Conservation (phyloP, 225 moss, liverwort and hornwort genomes). For the Rhytidiadelphus loreus region DNA sequence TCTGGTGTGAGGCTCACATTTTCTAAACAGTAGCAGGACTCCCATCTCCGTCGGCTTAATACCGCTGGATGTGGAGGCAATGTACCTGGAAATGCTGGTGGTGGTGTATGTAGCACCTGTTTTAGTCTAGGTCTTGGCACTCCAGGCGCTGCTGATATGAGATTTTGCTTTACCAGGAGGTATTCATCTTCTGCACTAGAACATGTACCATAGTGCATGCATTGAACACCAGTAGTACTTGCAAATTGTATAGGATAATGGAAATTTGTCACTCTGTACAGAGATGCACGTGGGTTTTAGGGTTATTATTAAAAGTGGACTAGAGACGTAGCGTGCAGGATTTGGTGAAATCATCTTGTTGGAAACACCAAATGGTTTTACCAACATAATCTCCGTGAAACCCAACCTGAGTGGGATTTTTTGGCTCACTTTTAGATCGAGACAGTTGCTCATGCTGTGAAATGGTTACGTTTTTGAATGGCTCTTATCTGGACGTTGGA, state of each 20-base stretch:
- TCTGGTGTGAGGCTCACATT: background rate
- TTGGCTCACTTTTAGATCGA: background rate
- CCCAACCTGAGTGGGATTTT: background rate
- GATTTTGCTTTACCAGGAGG: background rate
- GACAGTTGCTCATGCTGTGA: background rate
- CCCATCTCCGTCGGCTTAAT: background rate
- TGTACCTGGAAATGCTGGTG: background rate
- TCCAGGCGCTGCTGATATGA: background rate
- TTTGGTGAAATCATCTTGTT: constrained; percentile 2
- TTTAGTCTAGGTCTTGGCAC: background rate
- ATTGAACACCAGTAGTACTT: background rate
- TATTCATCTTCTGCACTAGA: background rate
- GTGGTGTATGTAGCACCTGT: background rate
- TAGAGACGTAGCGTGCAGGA: background rate
- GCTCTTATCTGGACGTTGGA: background rate
- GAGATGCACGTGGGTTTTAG: background rate
- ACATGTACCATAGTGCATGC: constrained; percentile 14
- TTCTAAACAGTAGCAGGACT: background rate
- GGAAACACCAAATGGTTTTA: constrained; percentile 18
- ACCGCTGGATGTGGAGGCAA: background rate
- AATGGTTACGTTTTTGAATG: background rate
- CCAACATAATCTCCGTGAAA: constrained; percentile 1
- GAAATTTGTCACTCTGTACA: constrained; percentile 16
- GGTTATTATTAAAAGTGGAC: background rate
- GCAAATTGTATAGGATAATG: constrained; percentile 21